These are phyloP conservation scores for Candida sanyiensis DNA, from an alignment of 805 yeast genomes.

Conservation along the genomic window DNA sequence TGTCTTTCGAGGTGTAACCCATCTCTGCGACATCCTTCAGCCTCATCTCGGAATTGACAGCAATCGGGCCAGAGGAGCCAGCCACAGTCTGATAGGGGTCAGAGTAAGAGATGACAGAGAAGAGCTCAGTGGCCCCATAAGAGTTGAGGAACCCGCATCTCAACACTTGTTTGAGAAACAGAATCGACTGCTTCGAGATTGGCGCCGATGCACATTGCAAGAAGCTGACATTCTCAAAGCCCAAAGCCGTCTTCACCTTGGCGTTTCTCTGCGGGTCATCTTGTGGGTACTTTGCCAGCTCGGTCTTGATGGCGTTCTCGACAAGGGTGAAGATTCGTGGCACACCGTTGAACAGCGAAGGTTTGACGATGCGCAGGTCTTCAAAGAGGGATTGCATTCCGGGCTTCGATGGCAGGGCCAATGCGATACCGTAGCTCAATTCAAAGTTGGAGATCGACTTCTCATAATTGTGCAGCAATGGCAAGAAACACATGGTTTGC, in stretches of 20 bases:
- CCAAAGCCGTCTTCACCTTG: conserved; percentile 29
- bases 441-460: conserved; percentile 38
- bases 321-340: conserved; percentile 51
- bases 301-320: conserved; percentile 29
- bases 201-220: conserved; percentile 54
- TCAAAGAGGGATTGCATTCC: conserved; percentile 38
- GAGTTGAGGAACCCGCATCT: conserved; percentile 44
- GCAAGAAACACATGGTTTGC: conserved; percentile 36
- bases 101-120: conserved; percentile 39
- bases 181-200: conserved; percentile 46
- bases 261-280: conserved; percentile 4
- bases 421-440: conserved; percentile 35
- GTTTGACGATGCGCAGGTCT: conserved; percentile 44
- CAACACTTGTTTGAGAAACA: conserved; percentile 47
- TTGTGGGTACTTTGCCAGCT: conserved; percentile 23
- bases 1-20: conserved; percentile 38
- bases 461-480: conserved; percentile 56
- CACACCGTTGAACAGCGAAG: conserved; percentile 43
- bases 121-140: conserved; percentile 56
- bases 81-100: conserved; percentile 34
- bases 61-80: conserved; percentile 48
- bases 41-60: conserved; percentile 41
- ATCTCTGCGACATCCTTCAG: conserved; percentile 52
- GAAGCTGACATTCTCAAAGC: conserved; percentile 32
- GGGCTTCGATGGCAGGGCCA: conserved; percentile 44